Base-by-base conservation (phyloP, 805 yeast species). In the Barnettozyma pratensis region DNA sequence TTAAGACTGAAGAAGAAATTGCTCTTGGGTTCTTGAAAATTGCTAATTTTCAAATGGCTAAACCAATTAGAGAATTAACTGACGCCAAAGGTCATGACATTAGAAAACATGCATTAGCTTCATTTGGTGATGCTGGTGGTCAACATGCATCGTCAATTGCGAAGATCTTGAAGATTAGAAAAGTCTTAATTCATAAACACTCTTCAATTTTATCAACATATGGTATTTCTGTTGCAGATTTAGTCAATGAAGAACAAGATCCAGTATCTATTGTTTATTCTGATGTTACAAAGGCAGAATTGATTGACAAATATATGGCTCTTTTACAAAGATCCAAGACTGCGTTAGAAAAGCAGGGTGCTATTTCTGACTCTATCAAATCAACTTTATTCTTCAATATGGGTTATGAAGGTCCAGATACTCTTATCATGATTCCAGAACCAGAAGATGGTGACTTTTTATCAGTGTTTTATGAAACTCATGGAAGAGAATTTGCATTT, bases 101-200 rank as follows among this genome's bases (percentile, higher is more conserved):
- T 14, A 54, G 71, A 43, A 69, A 70, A 39, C 77, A 74, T 54
- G 67, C 66, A 29, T 59, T 74, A 47, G 76, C 75, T 5, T 68
- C 75, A 3, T 74, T 74, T 56, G 79, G 79, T 47, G 79, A 78
- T 47, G 75, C 77, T 42, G 79, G 78, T 51, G 76, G 76, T 31
- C 79, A 74, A 57, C 72, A 72, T 55, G 70, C 75, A 32, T 64
- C 65, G n/a, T 65, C 73, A 4, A 64, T 74, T 44, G 76, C 77
- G 7, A 62, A 63, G 52, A 66, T 64, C 11, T 65, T 74, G 60
- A 66, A 68, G 47, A 73, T 74, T 50, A 60, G 61, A 27, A 64
- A 65, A 44, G 77, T 73, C 25, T 54, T 72, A 6, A 71, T 74
- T 42, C 79, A 74, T 57, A 72, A 67, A 49, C 72, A 74, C 56